These are phyloP conservation scores for Lepidium campestre DNA, from an alignment of 441 rosid genomes.

Conservation along the genomic window DNA sequence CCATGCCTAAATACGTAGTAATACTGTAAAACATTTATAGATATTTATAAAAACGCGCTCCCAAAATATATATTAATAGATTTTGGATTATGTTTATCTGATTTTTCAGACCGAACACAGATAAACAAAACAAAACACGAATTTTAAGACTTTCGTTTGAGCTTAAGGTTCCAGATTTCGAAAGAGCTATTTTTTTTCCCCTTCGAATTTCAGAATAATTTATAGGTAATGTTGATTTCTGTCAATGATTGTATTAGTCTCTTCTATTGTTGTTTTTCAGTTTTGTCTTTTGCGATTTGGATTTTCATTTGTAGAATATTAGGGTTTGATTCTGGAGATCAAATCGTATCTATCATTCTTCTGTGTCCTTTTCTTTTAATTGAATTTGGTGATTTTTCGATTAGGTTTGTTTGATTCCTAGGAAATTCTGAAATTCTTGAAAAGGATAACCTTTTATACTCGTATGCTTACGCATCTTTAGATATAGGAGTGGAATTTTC, in stretches of 20 bases:
- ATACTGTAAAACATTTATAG: background rate
- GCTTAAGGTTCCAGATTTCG: constrained; percentile 20
- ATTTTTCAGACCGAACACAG: constrained; percentile 16
- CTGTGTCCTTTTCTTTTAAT: background rate
- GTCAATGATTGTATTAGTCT: background rate
- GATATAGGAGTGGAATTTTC: background rate
- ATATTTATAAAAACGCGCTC: constrained; percentile 24
- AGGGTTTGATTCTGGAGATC: constrained; percentile 24
- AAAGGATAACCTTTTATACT: background rate
- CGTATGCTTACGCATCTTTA: background rate
- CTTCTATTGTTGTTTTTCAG: background rate
- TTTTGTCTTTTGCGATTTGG: constrained; percentile 4
- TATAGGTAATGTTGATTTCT: constrained; percentile 13
- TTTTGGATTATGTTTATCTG: constrained; percentile 6
- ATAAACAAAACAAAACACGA: constrained; percentile 11
- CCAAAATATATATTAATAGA: background rate
- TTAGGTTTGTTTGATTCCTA: background rate
- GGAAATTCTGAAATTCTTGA: background rate
- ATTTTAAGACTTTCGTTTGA: constrained; percentile 10
- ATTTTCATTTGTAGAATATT: background rate
- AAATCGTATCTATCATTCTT: background rate
- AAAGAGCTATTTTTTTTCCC: background rate
- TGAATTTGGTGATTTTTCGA: background rate
- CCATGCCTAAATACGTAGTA: background rate
- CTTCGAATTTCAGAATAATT: background rate